Evolutionary conservation across 768 basidiomycete genomes (phyloP).

Genomic region (Psilocybe tampanensis): DNA sequence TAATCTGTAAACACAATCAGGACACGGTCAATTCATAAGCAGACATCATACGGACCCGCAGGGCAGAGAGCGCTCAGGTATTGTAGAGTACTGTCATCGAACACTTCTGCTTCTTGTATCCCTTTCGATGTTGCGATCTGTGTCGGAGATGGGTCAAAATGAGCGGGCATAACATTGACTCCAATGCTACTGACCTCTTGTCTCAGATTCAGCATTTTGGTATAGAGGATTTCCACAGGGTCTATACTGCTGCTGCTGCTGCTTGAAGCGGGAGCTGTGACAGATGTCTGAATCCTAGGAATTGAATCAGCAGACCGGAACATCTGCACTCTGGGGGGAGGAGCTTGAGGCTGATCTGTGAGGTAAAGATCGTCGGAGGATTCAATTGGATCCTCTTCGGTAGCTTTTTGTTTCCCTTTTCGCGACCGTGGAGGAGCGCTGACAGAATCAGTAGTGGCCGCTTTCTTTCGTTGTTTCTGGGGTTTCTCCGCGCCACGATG

Average conservation of each 20-base stretch:
- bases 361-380: constrained; percentile 29
- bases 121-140: constrained; percentile 31
- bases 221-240: constrained; percentile 23
- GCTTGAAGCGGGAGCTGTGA: neutral
- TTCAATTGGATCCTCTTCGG: constrained; percentile 37
- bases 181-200: constrained; percentile 19
- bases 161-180: neutral
- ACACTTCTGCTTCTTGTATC: constrained; percentile 31
- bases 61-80: constrained; percentile 42
- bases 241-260: constrained; percentile 7
- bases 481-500: constrained; percentile 31
- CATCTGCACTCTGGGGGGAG: neutral
- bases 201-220: constrained; percentile 26
- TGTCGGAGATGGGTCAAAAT: constrained; percentile 10
- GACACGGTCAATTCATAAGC: neutral
- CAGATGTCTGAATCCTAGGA: constrained; percentile 15
- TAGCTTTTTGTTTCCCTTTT: constrained; percentile 29
- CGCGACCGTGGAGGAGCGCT: constrained; percentile 22
- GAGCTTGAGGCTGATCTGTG: constrained; percentile 5
- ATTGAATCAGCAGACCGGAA: neutral
- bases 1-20: constrained; percentile 31
- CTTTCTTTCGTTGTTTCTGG: constrained; percentile 20
- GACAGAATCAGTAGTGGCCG: constrained; percentile 21
- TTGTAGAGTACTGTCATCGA: constrained; percentile 38
- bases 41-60: constrained; percentile 33